Base-by-base conservation (phyloP, 2,329 filamentous ascomycete genomes). In the Fusarium burgessii region DNA sequence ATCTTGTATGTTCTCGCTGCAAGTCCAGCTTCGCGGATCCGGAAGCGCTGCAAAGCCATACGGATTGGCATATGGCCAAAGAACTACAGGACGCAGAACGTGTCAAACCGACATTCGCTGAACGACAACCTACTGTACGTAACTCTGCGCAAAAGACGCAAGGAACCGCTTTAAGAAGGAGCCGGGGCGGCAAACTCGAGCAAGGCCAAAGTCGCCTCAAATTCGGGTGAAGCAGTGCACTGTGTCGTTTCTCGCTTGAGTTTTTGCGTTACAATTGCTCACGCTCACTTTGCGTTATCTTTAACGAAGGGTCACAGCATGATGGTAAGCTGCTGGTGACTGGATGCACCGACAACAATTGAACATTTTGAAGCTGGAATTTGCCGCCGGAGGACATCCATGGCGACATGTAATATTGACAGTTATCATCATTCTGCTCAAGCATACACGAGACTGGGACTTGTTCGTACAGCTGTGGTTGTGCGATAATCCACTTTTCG, bases 11-110 rank as follows among this genome's bases (percentile, higher is more conserved):
- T 79, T 78, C 84, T 52, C 89, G 89, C 68, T 97, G 94, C 80
- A 85, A 87, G 64, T 85, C 87, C 74, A 78, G 79, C n/a, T 83
- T 96, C 36, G 84, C 86, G 15, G 83, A 85, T 41, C 77, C 83
- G 29, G 88, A 91, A 60, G 86, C 87, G 73, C 78, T 90, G 49
- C 87, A 90, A 71, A 95, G 93, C 81, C 96, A 99, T 79, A 86
- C 91, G 58, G 96, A 99, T 80, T 98, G 95, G 91, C 96, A 99
- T 82, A 92, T 97, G 81, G 96, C 96, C 47, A 93, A 93, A 81
- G 92, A 95, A 74, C 85, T 99, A 33, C 91, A 95, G 71, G 87
- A 90, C 5, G 80, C 85, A 62, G 87, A 92, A 82, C 85, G 86
- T 85, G 84, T 81, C 80, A 83, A 73, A 63, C 76, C 79, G 66